Evolutionary conservation across 345 rosid species (phyloP).

Genomic region (Acer saccharum): DNA sequence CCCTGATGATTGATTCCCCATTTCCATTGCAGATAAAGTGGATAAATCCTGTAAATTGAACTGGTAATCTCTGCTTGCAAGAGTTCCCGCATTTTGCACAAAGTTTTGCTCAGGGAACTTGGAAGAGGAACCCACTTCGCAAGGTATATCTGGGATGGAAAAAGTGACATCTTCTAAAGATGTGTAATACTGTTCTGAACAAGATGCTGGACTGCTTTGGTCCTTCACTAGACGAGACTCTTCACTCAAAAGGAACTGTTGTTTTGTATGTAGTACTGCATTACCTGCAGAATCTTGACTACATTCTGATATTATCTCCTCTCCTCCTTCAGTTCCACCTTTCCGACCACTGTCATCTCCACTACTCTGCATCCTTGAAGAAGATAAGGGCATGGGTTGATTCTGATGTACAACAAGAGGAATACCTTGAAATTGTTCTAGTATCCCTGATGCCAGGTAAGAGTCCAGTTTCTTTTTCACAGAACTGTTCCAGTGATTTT

Average conservation of each 20-base stretch:
- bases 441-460: conserved; percentile 83
- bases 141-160: conserved; percentile 55
- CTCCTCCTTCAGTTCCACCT: conserved; percentile 62
- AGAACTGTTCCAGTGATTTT: conserved; percentile 99
- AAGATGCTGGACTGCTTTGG: conserved; percentile 54
- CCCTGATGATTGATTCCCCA: conserved; percentile 48
- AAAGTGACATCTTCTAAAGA: conserved; percentile 52
- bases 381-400: conserved; percentile 56
- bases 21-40: conserved; percentile 49
- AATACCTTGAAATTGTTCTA: conserved; percentile 72
- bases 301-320: conserved; percentile 71
- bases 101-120: conserved; percentile 44
- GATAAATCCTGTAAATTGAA: conserved; percentile 47
- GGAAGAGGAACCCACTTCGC: conserved; percentile 59
- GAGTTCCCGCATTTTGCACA: conserved; percentile 40
- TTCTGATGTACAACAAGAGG: conserved; percentile 60
- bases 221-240: conserved; percentile 49
- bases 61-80: conserved; percentile 45
- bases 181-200: conserved; percentile 59
- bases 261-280: conserved; percentile 39
- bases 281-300: conserved; percentile 77
- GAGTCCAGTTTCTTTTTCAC: conserved; percentile 97
- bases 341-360: conserved; percentile 66
- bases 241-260: conserved; percentile 51
- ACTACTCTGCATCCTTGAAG: conserved; percentile 63